Evolutionary conservation across 352 stramenopile genomes (phyloP).

Genomic region (Thalassiosira ordinaria): DNA sequence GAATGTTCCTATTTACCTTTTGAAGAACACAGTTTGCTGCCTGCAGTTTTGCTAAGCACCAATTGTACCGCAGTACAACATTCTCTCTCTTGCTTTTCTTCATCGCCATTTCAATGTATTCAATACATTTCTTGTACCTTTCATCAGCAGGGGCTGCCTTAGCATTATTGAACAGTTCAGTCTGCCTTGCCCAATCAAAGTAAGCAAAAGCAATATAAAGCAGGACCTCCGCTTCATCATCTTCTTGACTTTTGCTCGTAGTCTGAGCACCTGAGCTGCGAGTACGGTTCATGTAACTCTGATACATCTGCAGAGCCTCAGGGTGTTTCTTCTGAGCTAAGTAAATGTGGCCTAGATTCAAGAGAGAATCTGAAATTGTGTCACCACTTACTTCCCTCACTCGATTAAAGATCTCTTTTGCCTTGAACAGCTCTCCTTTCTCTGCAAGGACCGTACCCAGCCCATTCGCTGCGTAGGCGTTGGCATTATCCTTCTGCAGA

Average conservation of each 20-base stretch:
- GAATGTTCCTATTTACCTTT: conserved; percentile 80
- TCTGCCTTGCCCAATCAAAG: conserved; percentile 84
- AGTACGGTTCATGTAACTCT: conserved; percentile 87
- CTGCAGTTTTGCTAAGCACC: conserved; percentile 80
- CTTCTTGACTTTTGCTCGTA: conserved; percentile 76
- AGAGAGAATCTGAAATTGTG: conserved; percentile 92
- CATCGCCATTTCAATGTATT: conserved; percentile 75
- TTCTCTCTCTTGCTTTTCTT: conserved; percentile 73
- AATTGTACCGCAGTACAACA: conserved; percentile 76
- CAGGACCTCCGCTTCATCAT: conserved; percentile 79
- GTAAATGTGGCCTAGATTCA: conserved; percentile 98
- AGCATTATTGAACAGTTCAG: conserved; percentile 76
- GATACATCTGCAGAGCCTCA: conserved; percentile 95
- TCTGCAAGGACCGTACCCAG: conserved; percentile 97
- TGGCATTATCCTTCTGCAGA: conserved; percentile 90
- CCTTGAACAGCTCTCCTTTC: conserved; percentile 95
- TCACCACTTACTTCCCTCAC: conserved; percentile 95
- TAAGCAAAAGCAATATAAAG: conserved; percentile 84
- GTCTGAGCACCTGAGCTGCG: conserved; percentile 67
- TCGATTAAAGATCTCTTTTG: conserved; percentile 93
- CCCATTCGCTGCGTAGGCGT: conserved; percentile 97
- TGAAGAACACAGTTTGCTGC: conserved; percentile 81
- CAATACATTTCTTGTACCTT: conserved; percentile 79
- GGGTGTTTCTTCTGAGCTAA: conserved; percentile 95
- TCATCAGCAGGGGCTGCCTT: conserved; percentile 81